Evolutionary conservation across 2,329 filamentous ascomycete genomes (phyloP).

Genomic region (Balansia obtecta): DNA sequence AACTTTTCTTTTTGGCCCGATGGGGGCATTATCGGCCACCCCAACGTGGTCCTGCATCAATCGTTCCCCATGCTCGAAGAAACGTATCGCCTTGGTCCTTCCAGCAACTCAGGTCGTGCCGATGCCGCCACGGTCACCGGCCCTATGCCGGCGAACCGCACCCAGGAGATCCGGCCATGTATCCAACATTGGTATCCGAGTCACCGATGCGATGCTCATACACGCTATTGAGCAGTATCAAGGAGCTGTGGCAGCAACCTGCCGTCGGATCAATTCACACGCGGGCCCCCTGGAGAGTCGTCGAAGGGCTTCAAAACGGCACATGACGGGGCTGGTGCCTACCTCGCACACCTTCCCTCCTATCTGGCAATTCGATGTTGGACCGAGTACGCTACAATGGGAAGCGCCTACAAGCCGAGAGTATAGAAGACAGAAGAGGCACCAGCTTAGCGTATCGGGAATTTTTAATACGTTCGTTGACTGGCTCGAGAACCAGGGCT

Average conservation of each 20-base stretch:
- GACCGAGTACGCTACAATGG: constrained; percentile 39
- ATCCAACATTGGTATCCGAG: constrained; percentile 17
- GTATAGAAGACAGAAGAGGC: constrained; percentile 13
- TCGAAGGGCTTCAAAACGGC: constrained; percentile 38
- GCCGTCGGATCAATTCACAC: constrained; percentile 27
- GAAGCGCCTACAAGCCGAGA: constrained; percentile 29
- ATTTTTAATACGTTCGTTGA: constrained; percentile 17
- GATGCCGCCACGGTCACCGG: constrained; percentile 20
- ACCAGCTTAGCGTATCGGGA: constrained; percentile 9
- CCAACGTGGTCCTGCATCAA: background rate
- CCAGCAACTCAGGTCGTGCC: constrained; percentile 1
- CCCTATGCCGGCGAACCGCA: constrained; percentile 15
- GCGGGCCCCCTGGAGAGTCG: constrained; percentile 44
- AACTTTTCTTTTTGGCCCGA: background rate
- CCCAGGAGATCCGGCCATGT: constrained; percentile 8
- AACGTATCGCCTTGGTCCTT: too few relatives aligned
- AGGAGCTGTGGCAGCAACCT: constrained; percentile 9
- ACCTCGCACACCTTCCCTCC: constrained; percentile 23
- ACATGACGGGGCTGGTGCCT: constrained; percentile 38
- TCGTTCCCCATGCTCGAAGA: background rate
- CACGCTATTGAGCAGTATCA: constrained; percentile 20
- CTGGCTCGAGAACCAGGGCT: constrained; percentile 15
- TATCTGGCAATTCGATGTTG: constrained; percentile 34
- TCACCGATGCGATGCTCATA: constrained; percentile 20
- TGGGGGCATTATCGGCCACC: background rate